Conservation (phyloP, 176 grass and related monocot genomes). For the Cenchrus purpureus region DNA sequence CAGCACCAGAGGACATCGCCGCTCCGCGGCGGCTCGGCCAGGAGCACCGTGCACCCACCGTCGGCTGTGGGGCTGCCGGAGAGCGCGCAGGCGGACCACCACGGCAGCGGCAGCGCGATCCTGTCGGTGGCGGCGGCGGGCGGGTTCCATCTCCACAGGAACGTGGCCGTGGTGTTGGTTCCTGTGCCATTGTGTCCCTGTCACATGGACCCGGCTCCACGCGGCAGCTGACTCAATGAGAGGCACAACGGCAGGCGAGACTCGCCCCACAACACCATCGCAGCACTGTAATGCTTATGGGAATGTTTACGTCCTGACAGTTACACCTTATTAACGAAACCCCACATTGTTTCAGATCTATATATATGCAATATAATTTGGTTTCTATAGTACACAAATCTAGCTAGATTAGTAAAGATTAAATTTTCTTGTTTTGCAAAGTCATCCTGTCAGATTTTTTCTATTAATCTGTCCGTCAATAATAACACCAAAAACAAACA, state of each 20-base stretch:
- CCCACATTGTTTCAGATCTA: too few relatives aligned
- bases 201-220: too few relatives aligned
- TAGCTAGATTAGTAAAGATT: too few relatives aligned
- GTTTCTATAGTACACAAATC: too few relatives aligned
- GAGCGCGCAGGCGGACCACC: not conserved
- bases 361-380: too few relatives aligned
- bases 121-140: not conserved
- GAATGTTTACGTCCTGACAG: too few relatives aligned
- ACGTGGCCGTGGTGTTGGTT: not conserved
- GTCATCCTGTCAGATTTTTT: not conserved
- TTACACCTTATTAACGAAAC: too few relatives aligned
- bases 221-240: too few relatives aligned
- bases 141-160: conserved; percentile 11
- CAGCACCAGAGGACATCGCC: conserved; percentile 27
- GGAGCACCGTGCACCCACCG: conserved; percentile 1
- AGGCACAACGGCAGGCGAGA: too few relatives aligned
- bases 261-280: too few relatives aligned
- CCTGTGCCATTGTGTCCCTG: too few relatives aligned
- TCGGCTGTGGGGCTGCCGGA: not conserved
- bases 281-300: too few relatives aligned
- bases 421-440: not conserved
- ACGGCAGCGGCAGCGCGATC: not conserved
- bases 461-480: conserved; percentile 1
- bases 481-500: not conserved
- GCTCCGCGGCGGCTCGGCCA: not conserved